These are phyloP conservation scores for Nowakowskiella sp. DNA, from an alignment of 192 early-diverging fungal genomes.

Conservation along the genomic window DNA sequence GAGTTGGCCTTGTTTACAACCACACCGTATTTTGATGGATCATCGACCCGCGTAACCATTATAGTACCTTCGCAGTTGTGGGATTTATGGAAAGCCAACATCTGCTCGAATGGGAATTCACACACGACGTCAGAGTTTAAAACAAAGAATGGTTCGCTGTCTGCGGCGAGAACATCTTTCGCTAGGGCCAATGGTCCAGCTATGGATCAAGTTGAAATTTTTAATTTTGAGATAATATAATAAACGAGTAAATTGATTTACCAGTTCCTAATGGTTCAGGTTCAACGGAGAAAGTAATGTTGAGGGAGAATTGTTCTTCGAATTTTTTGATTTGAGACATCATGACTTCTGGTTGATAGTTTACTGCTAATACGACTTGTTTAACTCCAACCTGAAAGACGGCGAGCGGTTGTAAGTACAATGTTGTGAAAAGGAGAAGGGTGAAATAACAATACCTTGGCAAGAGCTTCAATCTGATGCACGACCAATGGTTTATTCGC, in stretches of 20 bases:
- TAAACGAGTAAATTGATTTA: no score
- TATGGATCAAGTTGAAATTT: slow-evolving; percentile 2
- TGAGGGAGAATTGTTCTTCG: not conserved
- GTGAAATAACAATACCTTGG: slow-evolving; percentile 69
- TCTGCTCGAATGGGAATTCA: slow-evolving; percentile 86
- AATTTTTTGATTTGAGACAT: slow-evolving; percentile 6
- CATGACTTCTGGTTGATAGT: not conserved
- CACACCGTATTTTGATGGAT: slow-evolving; percentile 98
- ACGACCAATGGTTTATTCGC: slow-evolving; percentile 98
- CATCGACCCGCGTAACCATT: slow-evolving; percentile 93
- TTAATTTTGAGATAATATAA: no score
- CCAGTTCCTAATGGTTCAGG: not conserved
- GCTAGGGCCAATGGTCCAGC: slow-evolving; percentile 50
- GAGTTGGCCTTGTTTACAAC: slow-evolving; percentile 69
- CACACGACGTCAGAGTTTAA: slow-evolving; percentile 80
- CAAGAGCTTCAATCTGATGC: slow-evolving; percentile 96
- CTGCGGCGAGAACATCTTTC: slow-evolving; percentile 39
- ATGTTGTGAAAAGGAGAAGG: no score
- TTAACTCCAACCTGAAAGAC: not conserved
- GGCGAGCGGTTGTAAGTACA: no score
- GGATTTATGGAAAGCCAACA: slow-evolving; percentile 78
- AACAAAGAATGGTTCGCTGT: slow-evolving; percentile 94
- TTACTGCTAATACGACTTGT: not conserved
- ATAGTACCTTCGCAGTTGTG: slow-evolving; percentile 95
- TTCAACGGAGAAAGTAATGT: not conserved